Evolutionary conservation across 1,139 yeast genomes (phyloP).

Genomic region (Yamadazyma atlantica): DNA sequence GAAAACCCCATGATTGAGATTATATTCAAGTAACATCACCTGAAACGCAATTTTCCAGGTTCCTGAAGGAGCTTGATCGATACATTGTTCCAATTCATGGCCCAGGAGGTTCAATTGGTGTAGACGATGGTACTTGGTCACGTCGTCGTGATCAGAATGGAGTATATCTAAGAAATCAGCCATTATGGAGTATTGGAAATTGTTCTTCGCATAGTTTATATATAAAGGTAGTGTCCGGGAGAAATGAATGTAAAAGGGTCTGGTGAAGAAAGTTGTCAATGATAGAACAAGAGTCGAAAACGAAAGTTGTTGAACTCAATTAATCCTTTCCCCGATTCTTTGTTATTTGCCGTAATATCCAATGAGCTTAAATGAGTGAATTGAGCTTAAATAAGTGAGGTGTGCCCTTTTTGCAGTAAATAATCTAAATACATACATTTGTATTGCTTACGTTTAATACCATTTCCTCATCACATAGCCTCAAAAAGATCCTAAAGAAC

Average conservation of each 20-base stretch:
- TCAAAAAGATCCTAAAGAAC: too few relatives aligned
- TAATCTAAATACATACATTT: too few relatives aligned
- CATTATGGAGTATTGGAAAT: neutral
- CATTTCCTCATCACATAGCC: too few relatives aligned
- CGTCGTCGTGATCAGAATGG: neutral
- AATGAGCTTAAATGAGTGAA: neutral
- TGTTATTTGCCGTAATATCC: too few relatives aligned
- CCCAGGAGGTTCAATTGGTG: neutral
- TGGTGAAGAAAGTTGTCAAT: too few relatives aligned
- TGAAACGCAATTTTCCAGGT: constrained; percentile 1
- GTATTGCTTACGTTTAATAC: too few relatives aligned
- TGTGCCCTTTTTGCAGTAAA: too few relatives aligned
- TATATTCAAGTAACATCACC: neutral
- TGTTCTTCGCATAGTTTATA: neutral
- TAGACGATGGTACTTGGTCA: neutral
- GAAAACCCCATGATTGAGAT: neutral
- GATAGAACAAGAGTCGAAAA: too few relatives aligned
- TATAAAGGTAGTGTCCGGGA: neutral
- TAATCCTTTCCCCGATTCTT: too few relatives aligned
- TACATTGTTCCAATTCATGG: neutral
- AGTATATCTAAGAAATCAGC: neutral
- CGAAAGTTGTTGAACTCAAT: too few relatives aligned
- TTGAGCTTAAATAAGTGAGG: neutral
- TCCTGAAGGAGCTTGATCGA: neutral
- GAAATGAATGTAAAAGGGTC: too few relatives aligned